Conservation (phyloP, 2,329 filamentous ascomycete genomes). For the Alternaria triticina region DNA sequence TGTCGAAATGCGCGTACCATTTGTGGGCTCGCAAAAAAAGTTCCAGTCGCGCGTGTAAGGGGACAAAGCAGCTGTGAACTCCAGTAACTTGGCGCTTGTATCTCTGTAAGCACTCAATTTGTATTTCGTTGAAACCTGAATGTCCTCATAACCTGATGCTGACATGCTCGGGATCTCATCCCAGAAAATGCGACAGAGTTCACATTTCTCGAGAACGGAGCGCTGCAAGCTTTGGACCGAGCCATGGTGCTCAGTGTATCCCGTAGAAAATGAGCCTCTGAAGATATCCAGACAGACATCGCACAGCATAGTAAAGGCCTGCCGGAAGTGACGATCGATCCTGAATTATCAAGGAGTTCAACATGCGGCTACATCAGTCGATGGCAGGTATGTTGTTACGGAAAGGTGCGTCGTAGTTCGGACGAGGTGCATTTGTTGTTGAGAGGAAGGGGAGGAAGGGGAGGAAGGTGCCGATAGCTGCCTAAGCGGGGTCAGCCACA, state of each 20-base stretch:
- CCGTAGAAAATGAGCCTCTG: background rate
- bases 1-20: background rate
- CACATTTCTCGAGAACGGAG: background rate
- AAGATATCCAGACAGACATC: background rate
- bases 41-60: background rate
- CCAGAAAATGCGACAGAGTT: background rate
- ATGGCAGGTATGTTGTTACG: background rate
- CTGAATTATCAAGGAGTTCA: background rate
- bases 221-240: background rate
- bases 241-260: background rate
- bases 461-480: background rate
- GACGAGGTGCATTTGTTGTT: no score
- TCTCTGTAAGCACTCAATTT: background rate
- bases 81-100: background rate
- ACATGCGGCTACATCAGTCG: background rate
- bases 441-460: background rate
- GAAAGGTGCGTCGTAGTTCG: background rate
- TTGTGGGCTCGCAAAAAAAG: background rate
- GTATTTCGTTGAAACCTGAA: background rate
- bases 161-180: background rate
- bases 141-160: background rate
- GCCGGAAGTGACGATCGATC: background rate
- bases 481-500: background rate
- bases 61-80: background rate
- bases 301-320: background rate